Percentiles rank a stretch among this genome's conserved stretches.
These are phyloP conservation scores for Teunomyces kruisii DNA, from an alignment of 805 yeast genomes.

Conservation along the genomic window DNA sequence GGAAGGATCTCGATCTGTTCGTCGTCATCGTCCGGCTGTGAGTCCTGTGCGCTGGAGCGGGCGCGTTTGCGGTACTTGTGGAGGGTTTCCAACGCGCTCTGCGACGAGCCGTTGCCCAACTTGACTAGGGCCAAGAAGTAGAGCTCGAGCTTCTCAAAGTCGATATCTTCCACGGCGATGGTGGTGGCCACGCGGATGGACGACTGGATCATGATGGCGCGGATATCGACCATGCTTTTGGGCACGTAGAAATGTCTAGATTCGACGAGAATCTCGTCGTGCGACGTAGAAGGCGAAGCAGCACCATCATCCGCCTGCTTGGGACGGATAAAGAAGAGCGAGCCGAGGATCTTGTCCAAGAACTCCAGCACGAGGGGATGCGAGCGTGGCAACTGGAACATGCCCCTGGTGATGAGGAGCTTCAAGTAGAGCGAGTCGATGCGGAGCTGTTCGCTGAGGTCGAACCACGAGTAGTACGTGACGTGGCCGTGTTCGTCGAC, in stretches of 20 bases:
- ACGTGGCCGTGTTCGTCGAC: slow-evolving; percentile 2
- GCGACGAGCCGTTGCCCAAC: slow-evolving; percentile 23
- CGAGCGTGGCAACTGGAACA: slow-evolving; percentile 18
- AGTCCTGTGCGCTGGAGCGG: background rate
- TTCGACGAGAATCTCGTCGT: slow-evolving; percentile 15
- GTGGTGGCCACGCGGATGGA: slow-evolving; percentile 17
- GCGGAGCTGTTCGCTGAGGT: slow-evolving; percentile 22
- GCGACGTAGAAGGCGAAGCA: background rate
- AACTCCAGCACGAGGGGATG: slow-evolving; percentile 22
- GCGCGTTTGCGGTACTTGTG: slow-evolving; percentile 5
- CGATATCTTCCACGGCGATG: slow-evolving; percentile 19
- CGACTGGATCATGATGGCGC: slow-evolving; percentile 25
- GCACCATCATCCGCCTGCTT: slow-evolving; percentile 6
- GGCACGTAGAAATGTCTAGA: slow-evolving; percentile 18
- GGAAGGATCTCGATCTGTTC: slow-evolving; percentile 6
- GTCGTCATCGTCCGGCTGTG: background rate
- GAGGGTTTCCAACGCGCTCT: slow-evolving; percentile 7
- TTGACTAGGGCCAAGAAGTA: slow-evolving; percentile 22
- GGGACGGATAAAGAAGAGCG: slow-evolving; percentile 18
- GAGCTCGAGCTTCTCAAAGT: slow-evolving; percentile 23
- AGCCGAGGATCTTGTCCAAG: slow-evolving; percentile 14
- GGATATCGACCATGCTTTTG: slow-evolving; percentile 19
- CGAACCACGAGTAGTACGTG: slow-evolving; percentile 24
- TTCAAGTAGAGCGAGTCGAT: slow-evolving; percentile 21
- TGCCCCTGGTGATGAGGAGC: slow-evolving; percentile 21